Evolutionary conservation across 2,329 filamentous ascomycete genomes (phyloP), one percentile per base, ranked within the genome.

Genomic region (Hymenoscyphus linearis): DNA sequence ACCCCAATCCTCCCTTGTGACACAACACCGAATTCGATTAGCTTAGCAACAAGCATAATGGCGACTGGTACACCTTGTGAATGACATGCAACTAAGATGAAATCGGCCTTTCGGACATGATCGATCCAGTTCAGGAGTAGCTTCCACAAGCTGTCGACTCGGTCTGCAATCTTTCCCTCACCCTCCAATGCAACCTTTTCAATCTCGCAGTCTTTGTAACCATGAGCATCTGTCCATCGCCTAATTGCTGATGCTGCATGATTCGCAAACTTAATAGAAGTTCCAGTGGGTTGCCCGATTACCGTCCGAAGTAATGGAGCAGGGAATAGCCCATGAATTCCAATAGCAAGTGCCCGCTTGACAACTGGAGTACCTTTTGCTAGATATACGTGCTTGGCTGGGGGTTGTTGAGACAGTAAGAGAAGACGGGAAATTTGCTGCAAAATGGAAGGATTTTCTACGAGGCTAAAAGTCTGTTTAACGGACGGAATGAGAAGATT

Each of bases 181-280:
- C 93, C 93, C 76, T 99, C 95, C 0, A 99, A 81, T 0, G 93
- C 91, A 14, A 98, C 90, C 72, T 96, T 97, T 71, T 97, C 92
- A 60, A 99, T 91, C 67, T 96, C 89, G 64, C 84, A 86, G 64
- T 92, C 89, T 2, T 81, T 77, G 63, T 87, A 91, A 0, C 89
- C 88, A 66, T 91, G 85, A 13, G 79, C 79, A 58, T 91, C 85
- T 0, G 91, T 85, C 91, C 93, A 99, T 62, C 87, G 82, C 61
- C 88, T 84, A 68, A 99, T 93, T 1, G 91, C 88, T 44, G 90
- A 86, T 5, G 92, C 92, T 18, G 89, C 90, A 70, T 93, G 88
- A 65, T 90, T 93, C 10, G 93, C 91, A 72, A 99, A 99, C 47
- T 92, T 88, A 60, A 98, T 86, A 0, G 93, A 98, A 0, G 95